Conservation (phyloP, 805 yeast genomes). For the Saccharomyces eubayanus region DNA sequence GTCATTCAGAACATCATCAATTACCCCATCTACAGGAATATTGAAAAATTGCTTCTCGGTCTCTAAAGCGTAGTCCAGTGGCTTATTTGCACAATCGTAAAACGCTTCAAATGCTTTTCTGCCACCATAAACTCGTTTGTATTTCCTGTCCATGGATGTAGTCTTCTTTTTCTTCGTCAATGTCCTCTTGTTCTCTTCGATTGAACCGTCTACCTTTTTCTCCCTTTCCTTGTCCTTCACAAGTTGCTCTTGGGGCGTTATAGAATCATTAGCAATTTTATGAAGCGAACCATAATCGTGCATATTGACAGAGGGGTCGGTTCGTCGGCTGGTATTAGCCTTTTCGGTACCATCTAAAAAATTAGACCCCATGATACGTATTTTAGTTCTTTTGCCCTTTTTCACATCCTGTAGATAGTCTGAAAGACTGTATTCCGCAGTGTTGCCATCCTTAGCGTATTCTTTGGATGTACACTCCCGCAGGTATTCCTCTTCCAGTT, state of each 20-base stretch:
- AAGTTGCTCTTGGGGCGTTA: background rate
- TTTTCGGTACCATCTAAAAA: background rate
- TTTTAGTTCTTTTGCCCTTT: slow-evolving; percentile 13
- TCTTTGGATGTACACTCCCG: slow-evolving; percentile 9
- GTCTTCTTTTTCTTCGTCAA: background rate
- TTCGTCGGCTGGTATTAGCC: background rate
- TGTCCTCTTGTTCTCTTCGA: background rate
- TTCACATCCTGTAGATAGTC: slow-evolving; percentile 20
- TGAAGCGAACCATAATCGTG: background rate
- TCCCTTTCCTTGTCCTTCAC: background rate
- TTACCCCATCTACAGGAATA: slow-evolving; percentile 9
- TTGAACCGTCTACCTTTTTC: background rate
- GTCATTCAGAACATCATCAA: slow-evolving; percentile 11
- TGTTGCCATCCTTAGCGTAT: slow-evolving; percentile 7
- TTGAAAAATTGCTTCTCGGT: slow-evolving; percentile 5
- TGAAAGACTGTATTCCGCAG: slow-evolving; percentile 12
- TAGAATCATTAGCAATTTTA: background rate
- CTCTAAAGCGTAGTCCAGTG: slow-evolving; percentile 4
- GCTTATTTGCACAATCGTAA: slow-evolving; percentile 9
- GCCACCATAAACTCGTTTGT: slow-evolving; percentile 7
- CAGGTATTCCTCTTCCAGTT: slow-evolving; percentile 19
- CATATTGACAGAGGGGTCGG: background rate
- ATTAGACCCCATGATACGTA: slow-evolving; percentile 16
- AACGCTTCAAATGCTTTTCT: slow-evolving; percentile 12
- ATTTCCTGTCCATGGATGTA: background rate